These are phyloP conservation scores for Xylariomycetidae sp. DNA, from an alignment of 2,329 filamentous ascomycete species.

Conservation along the genomic window DNA sequence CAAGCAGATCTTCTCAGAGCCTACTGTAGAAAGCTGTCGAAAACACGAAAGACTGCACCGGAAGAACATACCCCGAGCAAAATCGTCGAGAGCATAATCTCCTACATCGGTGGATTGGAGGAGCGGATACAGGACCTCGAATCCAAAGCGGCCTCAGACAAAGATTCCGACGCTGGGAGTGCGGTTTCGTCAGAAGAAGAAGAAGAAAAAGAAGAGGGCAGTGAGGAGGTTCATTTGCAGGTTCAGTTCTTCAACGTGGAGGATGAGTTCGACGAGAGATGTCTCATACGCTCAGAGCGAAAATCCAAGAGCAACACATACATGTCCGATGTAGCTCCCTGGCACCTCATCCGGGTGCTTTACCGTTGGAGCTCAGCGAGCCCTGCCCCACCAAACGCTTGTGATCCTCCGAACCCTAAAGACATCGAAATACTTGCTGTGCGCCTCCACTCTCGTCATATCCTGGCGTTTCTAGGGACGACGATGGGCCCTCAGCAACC, in stretches of 20 bases:
- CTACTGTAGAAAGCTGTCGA: too few relatives aligned
- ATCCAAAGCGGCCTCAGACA: background rate
- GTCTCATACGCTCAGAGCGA: background rate
- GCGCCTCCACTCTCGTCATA: conserved; percentile 3
- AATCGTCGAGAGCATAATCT: background rate
- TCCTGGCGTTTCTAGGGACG: background rate
- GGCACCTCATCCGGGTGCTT: conserved; percentile 6
- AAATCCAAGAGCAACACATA: background rate
- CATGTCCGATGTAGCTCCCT: background rate
- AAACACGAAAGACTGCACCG: background rate
- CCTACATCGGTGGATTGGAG: background rate
- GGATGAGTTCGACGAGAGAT: background rate
- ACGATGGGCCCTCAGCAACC: too few relatives aligned
- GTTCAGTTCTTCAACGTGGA: background rate
- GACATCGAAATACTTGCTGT: conserved; percentile 8
- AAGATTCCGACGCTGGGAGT: background rate
- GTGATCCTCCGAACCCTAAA: background rate
- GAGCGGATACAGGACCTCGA: background rate
- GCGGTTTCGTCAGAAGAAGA: too few relatives aligned
- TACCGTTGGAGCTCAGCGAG: conserved; percentile 6
- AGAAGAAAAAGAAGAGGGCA: conserved; percentile 1
- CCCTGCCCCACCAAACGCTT: background rate
- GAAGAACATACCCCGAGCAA: background rate
- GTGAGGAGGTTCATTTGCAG: too few relatives aligned
- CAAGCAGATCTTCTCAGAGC: too few relatives aligned